Evolutionary conservation across 1,284 basidiomycete species (phyloP).

Genomic region (Moesziomyces globuligerus): DNA sequence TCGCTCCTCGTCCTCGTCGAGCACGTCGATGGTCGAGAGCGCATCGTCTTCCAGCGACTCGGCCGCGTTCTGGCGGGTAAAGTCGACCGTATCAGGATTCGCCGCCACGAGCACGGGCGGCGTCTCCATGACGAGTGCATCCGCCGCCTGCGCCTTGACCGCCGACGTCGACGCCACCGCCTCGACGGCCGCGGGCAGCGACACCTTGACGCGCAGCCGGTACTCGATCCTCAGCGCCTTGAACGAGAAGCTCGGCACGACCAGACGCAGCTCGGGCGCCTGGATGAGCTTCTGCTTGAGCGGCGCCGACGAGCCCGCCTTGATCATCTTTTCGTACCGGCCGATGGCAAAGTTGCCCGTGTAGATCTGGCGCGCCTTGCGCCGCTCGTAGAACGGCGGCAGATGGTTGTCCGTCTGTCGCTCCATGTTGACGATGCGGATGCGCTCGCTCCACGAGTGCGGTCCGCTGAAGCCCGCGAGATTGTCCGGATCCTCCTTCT

Average conservation of each 20-base stretch:
- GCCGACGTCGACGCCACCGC: conserved; percentile 8
- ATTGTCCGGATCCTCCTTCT: conserved; percentile 45
- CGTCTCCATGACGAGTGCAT: conserved; percentile 36
- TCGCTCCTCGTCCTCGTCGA: conserved; percentile 46
- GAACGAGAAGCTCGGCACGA: conserved; percentile 49
- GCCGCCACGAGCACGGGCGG: conserved; percentile 44
- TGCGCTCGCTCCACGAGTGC: conserved; percentile 46
- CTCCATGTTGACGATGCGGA: conserved; percentile 44
- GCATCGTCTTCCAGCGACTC: conserved; percentile 33
- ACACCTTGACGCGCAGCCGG: conserved; percentile 34
- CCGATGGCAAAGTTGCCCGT: conserved; percentile 47
- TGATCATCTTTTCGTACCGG: conserved; percentile 48
- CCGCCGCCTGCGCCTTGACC: not conserved
- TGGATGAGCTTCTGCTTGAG: conserved; percentile 33
- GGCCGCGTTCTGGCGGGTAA: conserved; percentile 27
- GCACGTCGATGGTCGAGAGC: conserved; percentile 32
- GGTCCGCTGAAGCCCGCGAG: conserved; percentile 41
- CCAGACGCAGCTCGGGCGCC: conserved; percentile 35
- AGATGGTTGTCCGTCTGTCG: conserved; percentile 41
- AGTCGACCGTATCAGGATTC: conserved; percentile 47
- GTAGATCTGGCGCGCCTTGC: conserved; percentile 33
- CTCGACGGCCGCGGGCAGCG: conserved; percentile 10
- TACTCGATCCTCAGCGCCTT: conserved; percentile 47
- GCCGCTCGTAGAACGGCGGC: conserved; percentile 45
- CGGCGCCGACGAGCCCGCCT: conserved; percentile 29